Conservation (phyloP, 1,284 basidiomycete species). For the Psilocybe mexicana region DNA sequence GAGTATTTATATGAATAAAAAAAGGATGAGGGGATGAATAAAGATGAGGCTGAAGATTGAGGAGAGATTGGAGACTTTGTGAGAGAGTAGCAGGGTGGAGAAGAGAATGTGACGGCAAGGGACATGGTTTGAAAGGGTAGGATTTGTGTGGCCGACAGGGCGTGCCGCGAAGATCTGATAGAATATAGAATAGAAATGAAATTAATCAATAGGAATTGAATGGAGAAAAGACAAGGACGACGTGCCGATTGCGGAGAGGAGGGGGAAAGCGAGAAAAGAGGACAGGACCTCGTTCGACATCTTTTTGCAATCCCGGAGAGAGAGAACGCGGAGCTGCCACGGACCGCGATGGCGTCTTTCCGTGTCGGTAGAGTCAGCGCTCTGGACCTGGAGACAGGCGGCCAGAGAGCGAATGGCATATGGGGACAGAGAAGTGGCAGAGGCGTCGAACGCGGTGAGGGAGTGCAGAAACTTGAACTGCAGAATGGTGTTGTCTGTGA, state of each 20-base stretch:
- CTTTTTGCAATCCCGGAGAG: slow-evolving; percentile 46
- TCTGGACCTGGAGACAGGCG: slow-evolving; percentile 32
- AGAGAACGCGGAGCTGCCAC: slow-evolving; percentile 57
- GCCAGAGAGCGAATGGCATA: slow-evolving; percentile 51
- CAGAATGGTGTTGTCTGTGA: slow-evolving; percentile 56
- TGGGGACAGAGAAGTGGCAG: slow-evolving; percentile 49
- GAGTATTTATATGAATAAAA: slow-evolving; percentile 32
- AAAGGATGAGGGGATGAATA: slow-evolving; percentile 34
- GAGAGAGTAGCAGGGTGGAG: slow-evolving; percentile 34
- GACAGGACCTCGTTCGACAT: slow-evolving; percentile 44
- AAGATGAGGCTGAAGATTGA: slow-evolving; percentile 22
- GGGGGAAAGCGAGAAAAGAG: slow-evolving; percentile 45
- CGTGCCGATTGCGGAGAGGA: slow-evolving; percentile 59
- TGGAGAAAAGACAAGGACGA: slow-evolving; percentile 6
- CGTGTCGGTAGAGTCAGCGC: slow-evolving; percentile 10
- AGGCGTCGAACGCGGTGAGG: slow-evolving; percentile 63
- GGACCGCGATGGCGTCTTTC: slow-evolving; percentile 39
- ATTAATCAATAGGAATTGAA: slow-evolving; percentile 1
- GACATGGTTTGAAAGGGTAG: slow-evolving; percentile 16
- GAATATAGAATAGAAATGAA: slow-evolving; percentile 7
- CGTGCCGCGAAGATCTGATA: slow-evolving; percentile 55
- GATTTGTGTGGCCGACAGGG: slow-evolving; percentile 33
- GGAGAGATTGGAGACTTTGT: slow-evolving; percentile 31
- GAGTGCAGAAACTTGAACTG: slow-evolving; percentile 50
- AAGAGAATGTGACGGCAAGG: slow-evolving; percentile 10